These are phyloP conservation scores for Singerocomus rubriflavus DNA, from an alignment of 1,284 basidiomycete genomes.

Conservation along the genomic window DNA sequence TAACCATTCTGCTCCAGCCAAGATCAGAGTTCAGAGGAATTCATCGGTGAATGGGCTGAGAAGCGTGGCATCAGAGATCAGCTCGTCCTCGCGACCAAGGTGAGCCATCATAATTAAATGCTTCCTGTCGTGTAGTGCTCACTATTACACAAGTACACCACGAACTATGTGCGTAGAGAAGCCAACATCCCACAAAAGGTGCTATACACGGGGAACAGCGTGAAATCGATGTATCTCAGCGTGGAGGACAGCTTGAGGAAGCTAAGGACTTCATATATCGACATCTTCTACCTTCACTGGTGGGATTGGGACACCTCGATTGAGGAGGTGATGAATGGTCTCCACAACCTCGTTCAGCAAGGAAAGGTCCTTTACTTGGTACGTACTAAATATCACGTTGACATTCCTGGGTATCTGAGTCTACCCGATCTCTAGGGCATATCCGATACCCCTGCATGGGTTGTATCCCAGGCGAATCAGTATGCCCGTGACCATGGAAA, in stretches of 20 bases:
- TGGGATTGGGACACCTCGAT: slow-evolving; percentile 40
- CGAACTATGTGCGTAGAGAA: slow-evolving; percentile 26
- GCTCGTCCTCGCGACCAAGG: slow-evolving; percentile 51
- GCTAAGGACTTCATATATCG: slow-evolving; percentile 40
- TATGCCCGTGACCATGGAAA: not conserved
- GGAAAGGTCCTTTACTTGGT: slow-evolving; percentile 47
- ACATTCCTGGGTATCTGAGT: not conserved
- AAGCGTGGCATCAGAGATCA: slow-evolving; percentile 49
- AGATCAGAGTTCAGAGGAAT: slow-evolving; percentile 42
- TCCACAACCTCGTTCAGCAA: slow-evolving; percentile 39
- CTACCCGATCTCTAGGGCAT: slow-evolving; percentile 21
- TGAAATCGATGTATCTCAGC: slow-evolving; percentile 32
- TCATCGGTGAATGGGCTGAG: slow-evolving; percentile 58
- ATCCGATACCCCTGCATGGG: slow-evolving; percentile 30
- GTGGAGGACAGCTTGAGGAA: slow-evolving; percentile 39
- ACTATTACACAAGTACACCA: not conserved
- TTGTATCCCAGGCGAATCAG: not conserved
- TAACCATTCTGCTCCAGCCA: slow-evolving; percentile 32
- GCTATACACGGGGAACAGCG: slow-evolving; percentile 37
- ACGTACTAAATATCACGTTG: not conserved
- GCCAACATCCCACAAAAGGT: slow-evolving; percentile 21
- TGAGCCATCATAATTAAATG: not conserved
- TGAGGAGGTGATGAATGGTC: slow-evolving; percentile 44
- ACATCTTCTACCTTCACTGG: slow-evolving; percentile 38
- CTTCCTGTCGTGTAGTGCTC: too few species aligned